These are phyloP conservation scores for Eutrema salsugineum DNA, from an alignment of 441 rosid genomes.

Conservation along the genomic window DNA sequence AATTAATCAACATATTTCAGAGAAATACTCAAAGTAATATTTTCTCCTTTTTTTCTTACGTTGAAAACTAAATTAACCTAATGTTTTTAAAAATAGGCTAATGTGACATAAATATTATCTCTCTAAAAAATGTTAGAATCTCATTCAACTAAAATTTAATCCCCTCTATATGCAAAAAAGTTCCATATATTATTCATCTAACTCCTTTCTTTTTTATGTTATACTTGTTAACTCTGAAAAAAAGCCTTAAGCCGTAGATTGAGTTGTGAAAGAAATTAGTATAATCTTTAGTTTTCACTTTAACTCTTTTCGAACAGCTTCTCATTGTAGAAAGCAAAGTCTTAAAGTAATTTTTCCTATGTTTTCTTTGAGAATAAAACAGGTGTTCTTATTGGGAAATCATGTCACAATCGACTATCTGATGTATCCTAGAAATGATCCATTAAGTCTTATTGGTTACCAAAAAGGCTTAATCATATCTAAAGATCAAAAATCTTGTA, in stretches of 20 bases:
- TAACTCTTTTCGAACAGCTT: neutral
- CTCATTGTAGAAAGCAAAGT: neutral
- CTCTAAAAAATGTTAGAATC: neutral
- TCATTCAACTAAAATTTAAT: neutral
- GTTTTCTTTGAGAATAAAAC: neutral
- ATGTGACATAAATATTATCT: neutral
- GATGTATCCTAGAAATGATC: neutral
- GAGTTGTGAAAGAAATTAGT: too few relatives aligned
- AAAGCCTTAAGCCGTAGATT: neutral
- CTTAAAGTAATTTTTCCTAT: neutral
- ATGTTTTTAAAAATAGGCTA: too few relatives aligned
- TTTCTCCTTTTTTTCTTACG: too few relatives aligned
- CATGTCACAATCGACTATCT: conserved; percentile 14
- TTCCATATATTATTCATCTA: neutral
- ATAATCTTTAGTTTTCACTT: conserved; percentile 6
- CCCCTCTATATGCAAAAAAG: neutral
- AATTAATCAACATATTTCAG: too few relatives aligned
- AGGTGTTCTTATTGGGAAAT: conserved; percentile 8
- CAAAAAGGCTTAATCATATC: conserved; percentile 13
- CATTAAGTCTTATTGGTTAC: conserved; percentile 5
- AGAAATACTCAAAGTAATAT: too few relatives aligned
- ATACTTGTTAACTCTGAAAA: neutral
- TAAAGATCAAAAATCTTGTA: too few relatives aligned
- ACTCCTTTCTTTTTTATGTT: neutral
- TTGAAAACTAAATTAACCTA: too few relatives aligned